Base-by-base conservation (phyloP, 805 yeast species). In the Pichia paraexigua region DNA sequence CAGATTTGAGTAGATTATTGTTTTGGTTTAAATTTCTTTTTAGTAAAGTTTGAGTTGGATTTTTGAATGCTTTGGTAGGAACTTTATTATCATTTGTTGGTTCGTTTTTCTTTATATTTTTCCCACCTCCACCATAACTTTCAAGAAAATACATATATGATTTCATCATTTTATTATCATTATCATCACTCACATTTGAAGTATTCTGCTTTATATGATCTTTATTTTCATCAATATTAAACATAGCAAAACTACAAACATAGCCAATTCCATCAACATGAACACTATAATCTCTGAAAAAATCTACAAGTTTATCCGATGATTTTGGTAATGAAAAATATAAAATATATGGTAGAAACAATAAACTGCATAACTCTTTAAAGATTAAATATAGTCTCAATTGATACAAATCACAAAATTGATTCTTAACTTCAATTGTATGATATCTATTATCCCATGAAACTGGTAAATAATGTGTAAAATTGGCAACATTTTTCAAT, bases 191-290 rank as follows among this genome's bases (percentile, higher is more conserved):
- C 2, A n/a, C 62, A 56, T 67, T 51, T 53, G 69, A 51, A 49
- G 65, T 67, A 21, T 70, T 72, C 21, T 55, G 32, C 18, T 18
- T 21, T 9, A 35, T 17, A 25, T 59, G 64, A 41, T 52, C 52
- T 28, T 50, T 55, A 53, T 76, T 75, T 56, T 79, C 80, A 54
- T 83, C 90, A 55, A 85, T 80, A 58, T 88, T 85, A 68, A 94
- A 94, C 83, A 88, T 87, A 2, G 98, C 98, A 74, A 84, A 89
- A 30, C 88, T 83, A 63, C 98, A 92, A 40, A 94, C 96, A 62
- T 91, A 85, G 0, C 99, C 99, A 41, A 94, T 71, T 0, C 97
- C 98, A 69, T 91, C 97, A 46, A 91, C 88, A 64, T 92, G 94
- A 13, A 90, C 83, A 13, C 96, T 83, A 58, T 80, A 85, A 53